Percentiles rank a stretch among this genome's conserved stretches.
Evolutionary conservation across 495 filamentous ascomycete genomes (phyloP).

Genomic region (Aspergillus avenaceus): DNA sequence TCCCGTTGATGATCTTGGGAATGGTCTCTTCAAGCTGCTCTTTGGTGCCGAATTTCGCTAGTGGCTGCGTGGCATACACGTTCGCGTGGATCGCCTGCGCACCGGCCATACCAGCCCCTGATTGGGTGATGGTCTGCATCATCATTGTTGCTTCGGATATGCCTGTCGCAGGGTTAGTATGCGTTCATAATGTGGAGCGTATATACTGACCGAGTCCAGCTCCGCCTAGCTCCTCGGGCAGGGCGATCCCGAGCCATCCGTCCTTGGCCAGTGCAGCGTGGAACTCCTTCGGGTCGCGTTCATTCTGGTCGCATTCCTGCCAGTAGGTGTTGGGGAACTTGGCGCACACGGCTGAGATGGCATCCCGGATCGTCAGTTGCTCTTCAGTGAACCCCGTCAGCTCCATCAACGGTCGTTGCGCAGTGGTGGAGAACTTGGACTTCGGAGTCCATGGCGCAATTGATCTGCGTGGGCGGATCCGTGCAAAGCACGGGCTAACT

Average conservation of each 20-base stretch:
- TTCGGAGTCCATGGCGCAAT: background rate
- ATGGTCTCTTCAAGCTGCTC: constrained; percentile 59
- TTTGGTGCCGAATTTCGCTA: constrained; percentile 63
- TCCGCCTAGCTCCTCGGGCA: constrained; percentile 69
- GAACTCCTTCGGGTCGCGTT: constrained; percentile 66
- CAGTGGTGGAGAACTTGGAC: constrained; percentile 27
- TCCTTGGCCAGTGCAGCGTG: constrained; percentile 71
- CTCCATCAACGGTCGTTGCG: constrained; percentile 55
- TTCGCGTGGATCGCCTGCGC: constrained; percentile 74
- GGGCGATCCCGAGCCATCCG: constrained; percentile 79
- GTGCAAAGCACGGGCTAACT: background rate
- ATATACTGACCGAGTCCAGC: constrained; percentile 64
- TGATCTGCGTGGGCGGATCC: background rate
- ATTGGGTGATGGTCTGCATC: constrained; percentile 77
- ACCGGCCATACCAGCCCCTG: constrained; percentile 73
- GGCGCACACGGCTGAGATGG: constrained; percentile 63
- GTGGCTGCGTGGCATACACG: constrained; percentile 74
- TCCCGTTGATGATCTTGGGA: constrained; percentile 63
- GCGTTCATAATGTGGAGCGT: constrained; percentile 17
- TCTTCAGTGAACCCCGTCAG: constrained; percentile 66
- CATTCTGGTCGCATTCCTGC: constrained; percentile 63
- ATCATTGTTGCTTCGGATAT: constrained; percentile 83
- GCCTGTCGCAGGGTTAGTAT: constrained; percentile 34
- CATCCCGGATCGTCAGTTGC: constrained; percentile 67
- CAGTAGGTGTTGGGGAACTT: constrained; percentile 63